Evolutionary conservation across 2,329 filamentous ascomycete genomes (phyloP), one percentile per base, ranked within the genome.

Genomic region (Chaetomium sp.): DNA sequence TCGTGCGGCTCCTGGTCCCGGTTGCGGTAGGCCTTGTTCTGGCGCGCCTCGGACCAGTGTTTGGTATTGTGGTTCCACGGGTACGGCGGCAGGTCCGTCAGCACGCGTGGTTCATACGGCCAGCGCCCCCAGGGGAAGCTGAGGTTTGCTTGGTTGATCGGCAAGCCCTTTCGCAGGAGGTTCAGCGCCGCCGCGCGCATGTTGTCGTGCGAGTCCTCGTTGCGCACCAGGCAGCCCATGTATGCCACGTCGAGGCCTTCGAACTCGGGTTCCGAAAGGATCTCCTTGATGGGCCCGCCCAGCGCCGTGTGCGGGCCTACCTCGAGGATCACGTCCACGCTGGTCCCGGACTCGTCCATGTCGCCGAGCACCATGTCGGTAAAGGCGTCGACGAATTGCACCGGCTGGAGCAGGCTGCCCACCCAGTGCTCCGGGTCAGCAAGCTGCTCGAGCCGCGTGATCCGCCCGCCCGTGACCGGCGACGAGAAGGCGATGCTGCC

Each of bases 1-100:
- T 75, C 71, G 4, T 71, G 65, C 0, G 68, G 68, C 2, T 70
- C 58, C 13, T 68, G 59, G 3, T 6, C 19, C 2, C 76, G 74
- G 13, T 76, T 70, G 9, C 77, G 71, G 33, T 72, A 75, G 27
- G 73, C 71, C 1, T 66, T 68, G 42, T 73, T 77, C 3, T 75
- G 56, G 6, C 75, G 72, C 5, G 75, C 72, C 29, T 81, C 79
- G 9, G 70, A 56, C 79, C 79, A 81, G 67, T 77, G 78, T 0
- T 38, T 70, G 2, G 71, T 72, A 4, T 75, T 74, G 49, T 78
- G 78, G 55, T 80, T 75, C 70, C 78, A 82, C 0, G 78, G 74
- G 61, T 81, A 82, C 1, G 74, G 67, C 0, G 80, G 79, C 1
- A 77, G 71, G 56, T 79, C 75, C 1, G 72, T 67, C 8, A 80